Evolutionary conservation across 306 rosid genomes (phyloP).

Genomic region (barrel medic (Medicago truncatula)): DNA sequence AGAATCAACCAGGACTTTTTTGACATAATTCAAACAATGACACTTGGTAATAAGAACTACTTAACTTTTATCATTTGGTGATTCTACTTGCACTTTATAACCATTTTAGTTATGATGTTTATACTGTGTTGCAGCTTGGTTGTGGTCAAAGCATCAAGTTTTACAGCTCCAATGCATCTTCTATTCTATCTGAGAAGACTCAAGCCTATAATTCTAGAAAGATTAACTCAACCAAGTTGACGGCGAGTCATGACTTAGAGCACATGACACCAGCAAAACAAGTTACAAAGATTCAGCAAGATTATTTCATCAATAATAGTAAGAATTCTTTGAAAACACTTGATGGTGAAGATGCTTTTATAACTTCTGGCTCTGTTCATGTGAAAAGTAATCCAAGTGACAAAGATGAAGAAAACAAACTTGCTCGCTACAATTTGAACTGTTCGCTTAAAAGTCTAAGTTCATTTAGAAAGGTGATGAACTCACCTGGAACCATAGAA

Average conservation of each 20-base stretch:
- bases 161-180: conserved; percentile 48
- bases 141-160: conserved; percentile 46
- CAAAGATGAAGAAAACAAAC: conserved; percentile 51
- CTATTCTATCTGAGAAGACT: conserved; percentile 49
- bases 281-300: conserved; percentile 43
- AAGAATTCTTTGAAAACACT: conserved; percentile 45
- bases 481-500: conserved; percentile 38
- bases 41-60: not conserved
- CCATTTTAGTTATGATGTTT: conserved; percentile 29
- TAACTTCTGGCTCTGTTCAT: conserved; percentile 38
- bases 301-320: conserved; percentile 29
- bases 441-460: conserved; percentile 43
- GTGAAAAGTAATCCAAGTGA: conserved; percentile 43
- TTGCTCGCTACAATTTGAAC: conserved; percentile 39
- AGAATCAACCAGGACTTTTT: not conserved
- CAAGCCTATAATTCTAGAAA: conserved; percentile 46
- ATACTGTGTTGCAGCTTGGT: conserved; percentile 43
- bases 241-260: conserved; percentile 46
- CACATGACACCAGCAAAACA: conserved; percentile 39
- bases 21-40: conserved; percentile 10
- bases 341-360: conserved; percentile 48
- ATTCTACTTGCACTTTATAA: not conserved
- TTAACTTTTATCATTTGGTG: not conserved
- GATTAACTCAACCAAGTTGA: conserved; percentile 43
- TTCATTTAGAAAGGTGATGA: conserved; percentile 42